Conservation (phyloP, 192 early-diverging fungal genomes). For the Spinellus fusiger region DNA sequence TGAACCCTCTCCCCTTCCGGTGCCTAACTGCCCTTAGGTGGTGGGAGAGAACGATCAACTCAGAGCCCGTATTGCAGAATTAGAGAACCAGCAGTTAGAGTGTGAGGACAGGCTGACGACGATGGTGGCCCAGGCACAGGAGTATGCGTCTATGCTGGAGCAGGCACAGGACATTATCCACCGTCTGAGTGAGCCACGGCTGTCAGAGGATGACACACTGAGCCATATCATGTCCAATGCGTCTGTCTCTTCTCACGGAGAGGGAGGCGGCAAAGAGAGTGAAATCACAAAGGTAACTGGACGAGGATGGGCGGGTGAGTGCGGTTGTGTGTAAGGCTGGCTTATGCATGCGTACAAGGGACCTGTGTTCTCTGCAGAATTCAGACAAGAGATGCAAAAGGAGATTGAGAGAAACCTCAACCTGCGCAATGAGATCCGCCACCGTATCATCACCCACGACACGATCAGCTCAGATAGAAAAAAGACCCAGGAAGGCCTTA, state of each 20-base stretch:
- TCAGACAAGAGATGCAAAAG: conserved; percentile 40
- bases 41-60: conserved; percentile 49
- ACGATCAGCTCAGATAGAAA: conserved; percentile 15
- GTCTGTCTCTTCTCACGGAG: conserved; percentile 6
- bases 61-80: conserved; percentile 42
- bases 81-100: conserved; percentile 48
- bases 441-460: conserved; percentile 32
- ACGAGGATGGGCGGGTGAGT: not conserved
- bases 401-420: conserved; percentile 36
- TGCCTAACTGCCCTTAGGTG: conserved; percentile 8
- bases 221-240: not conserved
- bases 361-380: conserved; percentile 38
- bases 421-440: conserved; percentile 28
- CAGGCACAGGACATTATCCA: conserved; percentile 57
- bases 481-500: conserved; percentile 35
- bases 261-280: conserved; percentile 12
- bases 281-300: conserved; percentile 34
- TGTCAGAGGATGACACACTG: conserved; percentile 21
- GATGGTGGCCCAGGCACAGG: conserved; percentile 50
- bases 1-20: not conserved
- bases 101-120: conserved; percentile 47
- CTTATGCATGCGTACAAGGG: conserved; percentile 21
- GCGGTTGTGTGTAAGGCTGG: not conserved
- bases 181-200: conserved; percentile 36
- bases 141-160: conserved; percentile 52